Conservation (phyloP, 257 asterid species). For the Leptodermis oblonga region DNA sequence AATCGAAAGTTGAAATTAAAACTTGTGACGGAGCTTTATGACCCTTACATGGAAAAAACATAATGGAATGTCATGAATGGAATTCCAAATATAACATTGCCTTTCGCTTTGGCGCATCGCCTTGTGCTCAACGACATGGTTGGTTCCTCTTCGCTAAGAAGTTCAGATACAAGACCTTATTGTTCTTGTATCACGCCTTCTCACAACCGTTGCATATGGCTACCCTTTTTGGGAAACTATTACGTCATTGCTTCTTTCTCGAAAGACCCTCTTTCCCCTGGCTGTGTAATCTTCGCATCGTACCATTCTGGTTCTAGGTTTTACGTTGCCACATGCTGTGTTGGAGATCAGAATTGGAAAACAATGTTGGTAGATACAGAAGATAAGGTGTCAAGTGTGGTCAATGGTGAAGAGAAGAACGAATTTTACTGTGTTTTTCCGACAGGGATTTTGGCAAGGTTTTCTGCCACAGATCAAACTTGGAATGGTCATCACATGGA, state of each 20-base stretch:
- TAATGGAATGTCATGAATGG: background rate
- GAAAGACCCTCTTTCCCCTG: background rate
- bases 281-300: background rate
- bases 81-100: background rate
- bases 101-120: background rate
- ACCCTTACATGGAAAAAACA: background rate
- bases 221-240: background rate
- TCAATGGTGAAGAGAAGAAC: background rate
- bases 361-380: background rate
- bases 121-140: too few relatives aligned
- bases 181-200: background rate
- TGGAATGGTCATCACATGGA: background rate
- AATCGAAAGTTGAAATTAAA: background rate
- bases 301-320: background rate
- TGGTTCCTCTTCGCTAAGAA: background rate
- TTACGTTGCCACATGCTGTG: too few relatives aligned
- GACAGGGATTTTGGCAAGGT: background rate
- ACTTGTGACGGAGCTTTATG: background rate
- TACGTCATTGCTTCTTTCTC: background rate
- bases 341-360: background rate
- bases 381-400: background rate
- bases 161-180: background rate
- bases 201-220: background rate
- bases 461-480: too few relatives aligned
- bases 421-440: background rate